Evolutionary conservation across 306 rosid genomes (phyloP), one percentile per base, ranked within the genome.

Genomic region (Pyrus communis): DNA sequence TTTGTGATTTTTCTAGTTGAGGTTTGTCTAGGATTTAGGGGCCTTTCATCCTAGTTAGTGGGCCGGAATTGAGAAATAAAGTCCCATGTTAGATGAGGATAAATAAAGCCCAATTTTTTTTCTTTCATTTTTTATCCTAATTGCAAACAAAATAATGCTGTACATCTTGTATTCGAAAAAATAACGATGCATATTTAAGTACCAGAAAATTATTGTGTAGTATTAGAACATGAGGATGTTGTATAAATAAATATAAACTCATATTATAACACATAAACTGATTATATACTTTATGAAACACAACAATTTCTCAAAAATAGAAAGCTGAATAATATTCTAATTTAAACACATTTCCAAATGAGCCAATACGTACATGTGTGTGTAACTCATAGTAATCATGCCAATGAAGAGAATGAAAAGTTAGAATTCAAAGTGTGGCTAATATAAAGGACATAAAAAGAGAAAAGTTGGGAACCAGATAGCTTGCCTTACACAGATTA

Each of bases 401-500:
- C 67, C 22, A 52, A 66, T 45, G 9, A 67, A 69, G 71, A 74
- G 67, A 17, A 23, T 12, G 70, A 49, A 27, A 19, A 31, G 46
- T 5, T 52, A 10, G 1, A 49, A 54, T 14, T 11, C 28, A 4
- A 27, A 12, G 9, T 17, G 11, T 64, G 23, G 1, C n/a, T 12
- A 27, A 13, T 27, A 3, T 17, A 31, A 64, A 31, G 22, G 35
- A 64, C 22, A n/a, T 57, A 63, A 2, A 63, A 15, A 5, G 10
- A 30, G 12, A 22, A 58, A 28, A 73, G 3, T 61, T 61, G 15
- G 49, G 67, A 79, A 80, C 78, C 14, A 30, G 67, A 82, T 87
- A 84, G 88, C 97, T 90, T 89, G 89, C 98, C 96, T 92, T 94
- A 71, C 84, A 81, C 61, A 86, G 80, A 86, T 79, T 85, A 68